Base-by-base conservation (phyloP, 805 yeast species). In the Monosporozyma solicola region DNA sequence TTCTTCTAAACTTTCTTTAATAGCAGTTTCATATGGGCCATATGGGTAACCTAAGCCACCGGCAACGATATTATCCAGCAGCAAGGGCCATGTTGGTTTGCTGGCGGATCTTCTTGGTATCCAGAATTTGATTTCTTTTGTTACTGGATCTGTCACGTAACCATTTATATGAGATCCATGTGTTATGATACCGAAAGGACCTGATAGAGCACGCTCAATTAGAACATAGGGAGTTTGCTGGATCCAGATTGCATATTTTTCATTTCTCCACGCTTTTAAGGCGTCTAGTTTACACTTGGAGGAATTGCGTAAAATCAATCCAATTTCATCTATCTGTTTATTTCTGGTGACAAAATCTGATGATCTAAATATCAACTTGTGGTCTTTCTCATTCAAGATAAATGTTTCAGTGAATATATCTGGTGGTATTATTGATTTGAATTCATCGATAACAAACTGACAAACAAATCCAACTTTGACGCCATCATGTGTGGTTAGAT, bases 161-260 rank as follows among this genome's bases (percentile, higher is more conserved):
- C 97, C 98, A 59, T 80, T 86, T 29, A 91, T 74, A 66, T 94
- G 98, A 3, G 84, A 84, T 1, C 99, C 99, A 66, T 89, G 90
- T 55, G 95, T 88, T 0, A 86, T 82, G 10, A 94, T 85, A 0
- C 99, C 99, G 44, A 92, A 64, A 13, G 89, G 68, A 1, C 87
- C 85, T 13, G 95, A 80, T 53, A 88, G 80, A 0, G 97, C 84
- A 44, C 99, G 74, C 66, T 94, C 99, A 4, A 89, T 68, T 5
- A 74, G 70, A 58, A 89, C 69, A 61, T 92, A 94, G 0, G 85
- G 85, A 0, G 53, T 57, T 16, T 73, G 71, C 0, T 72, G 55
- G 52, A 78, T 75, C 68, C 84, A 88, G 5, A 91, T 80, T 0
- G 84, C 75, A 67, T 89, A 94, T 39, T 80, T 74, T 68, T 94